Evolutionary conservation across 345 rosid species (phyloP).

Genomic region (Murraya paniculata): DNA sequence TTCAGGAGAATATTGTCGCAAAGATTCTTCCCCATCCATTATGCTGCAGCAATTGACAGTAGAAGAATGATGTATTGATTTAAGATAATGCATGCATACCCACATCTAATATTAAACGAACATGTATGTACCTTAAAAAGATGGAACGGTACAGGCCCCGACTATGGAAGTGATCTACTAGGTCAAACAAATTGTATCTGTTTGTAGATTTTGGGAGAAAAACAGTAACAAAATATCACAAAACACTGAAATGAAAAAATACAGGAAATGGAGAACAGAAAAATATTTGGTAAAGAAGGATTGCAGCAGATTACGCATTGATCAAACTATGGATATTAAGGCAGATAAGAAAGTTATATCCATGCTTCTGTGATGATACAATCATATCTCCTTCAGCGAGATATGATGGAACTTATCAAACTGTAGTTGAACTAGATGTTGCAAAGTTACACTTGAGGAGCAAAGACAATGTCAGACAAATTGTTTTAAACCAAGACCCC

Average conservation of each 20-base stretch:
- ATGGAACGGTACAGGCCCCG: slow-evolving; percentile 83
- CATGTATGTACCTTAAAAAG: slow-evolving; percentile 55
- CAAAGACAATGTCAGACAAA: slow-evolving; percentile 2
- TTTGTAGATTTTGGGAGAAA: slow-evolving; percentile 19
- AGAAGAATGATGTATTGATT: neutral
- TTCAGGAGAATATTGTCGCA: slow-evolving; percentile 80
- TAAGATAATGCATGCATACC: neutral
- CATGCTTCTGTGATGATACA: neutral
- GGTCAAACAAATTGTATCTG: slow-evolving; percentile 89
- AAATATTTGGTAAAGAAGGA: neutral
- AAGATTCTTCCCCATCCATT: slow-evolving; percentile 94
- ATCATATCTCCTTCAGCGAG: neutral
- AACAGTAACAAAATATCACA: slow-evolving; percentile 15
- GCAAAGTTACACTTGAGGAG: neutral
- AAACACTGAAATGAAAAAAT: neutral
- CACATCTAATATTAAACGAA: neutral
- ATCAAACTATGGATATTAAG: neutral
- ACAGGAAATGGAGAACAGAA: neutral
- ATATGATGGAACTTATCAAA: neutral
- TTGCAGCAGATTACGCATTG: neutral
- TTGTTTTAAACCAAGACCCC: neutral
- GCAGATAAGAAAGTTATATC: neutral
- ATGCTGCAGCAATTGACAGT: slow-evolving; percentile 44
- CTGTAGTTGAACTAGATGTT: neutral
- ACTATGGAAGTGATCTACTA: slow-evolving; percentile 79